Evolutionary conservation across 345 rosid species (phyloP).

Genomic region (Raphanus raphanistrum): DNA sequence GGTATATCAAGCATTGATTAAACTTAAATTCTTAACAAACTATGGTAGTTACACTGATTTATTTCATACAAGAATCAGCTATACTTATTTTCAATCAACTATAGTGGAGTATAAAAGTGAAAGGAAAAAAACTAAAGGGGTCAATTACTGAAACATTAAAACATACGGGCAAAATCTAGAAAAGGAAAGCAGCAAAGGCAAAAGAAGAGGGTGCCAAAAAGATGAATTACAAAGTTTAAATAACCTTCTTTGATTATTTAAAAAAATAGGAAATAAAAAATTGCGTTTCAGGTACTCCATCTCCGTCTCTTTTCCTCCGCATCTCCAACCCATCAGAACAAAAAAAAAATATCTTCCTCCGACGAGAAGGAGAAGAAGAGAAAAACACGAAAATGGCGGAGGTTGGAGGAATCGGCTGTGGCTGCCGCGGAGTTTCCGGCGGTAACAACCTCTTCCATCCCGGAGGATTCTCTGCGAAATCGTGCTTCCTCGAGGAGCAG

Average conservation of each 20-base stretch:
- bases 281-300: conserved; percentile 35
- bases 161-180: not conserved
- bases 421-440: conserved; percentile 43
- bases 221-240: not conserved
- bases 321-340: conserved; percentile 36
- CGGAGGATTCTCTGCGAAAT: conserved; percentile 37
- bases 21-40: not conserved
- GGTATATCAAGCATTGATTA: not conserved
- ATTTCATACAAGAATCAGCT: not conserved
- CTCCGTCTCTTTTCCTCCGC: conserved; percentile 47
- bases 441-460: conserved; percentile 30
- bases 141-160: not conserved
- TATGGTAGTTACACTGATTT: not conserved
- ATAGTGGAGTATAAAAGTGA: not conserved
- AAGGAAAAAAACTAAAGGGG: conserved; percentile 14
- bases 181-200: not conserved
- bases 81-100: not conserved
- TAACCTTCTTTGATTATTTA: not conserved
- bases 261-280: not conserved
- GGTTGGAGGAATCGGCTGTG: conserved; percentile 45
- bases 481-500: conserved; percentile 41
- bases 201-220: not conserved
- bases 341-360: conserved; percentile 39
- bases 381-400: conserved; percentile 44
- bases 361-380: conserved; percentile 35